Conservation (phyloP, 345 rosid species). For the Geranium brycei region DNA sequence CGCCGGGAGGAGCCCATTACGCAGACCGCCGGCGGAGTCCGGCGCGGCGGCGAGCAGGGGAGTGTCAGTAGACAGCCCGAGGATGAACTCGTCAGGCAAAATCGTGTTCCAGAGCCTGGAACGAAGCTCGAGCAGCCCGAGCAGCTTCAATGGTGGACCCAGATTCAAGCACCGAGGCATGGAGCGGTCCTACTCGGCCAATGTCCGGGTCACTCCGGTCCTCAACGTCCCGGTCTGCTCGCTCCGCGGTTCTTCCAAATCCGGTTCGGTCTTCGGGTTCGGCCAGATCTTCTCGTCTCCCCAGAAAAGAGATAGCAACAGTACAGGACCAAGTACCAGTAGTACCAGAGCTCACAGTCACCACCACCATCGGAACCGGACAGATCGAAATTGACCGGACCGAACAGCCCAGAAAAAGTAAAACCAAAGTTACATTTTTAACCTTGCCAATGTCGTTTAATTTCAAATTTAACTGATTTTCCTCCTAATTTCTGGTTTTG, state of each 20-base stretch:
- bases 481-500: too few species aligned
- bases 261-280: constrained; percentile 19
- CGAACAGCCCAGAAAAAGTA: too few species aligned
- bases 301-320: constrained; percentile 17
- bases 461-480: too few species aligned
- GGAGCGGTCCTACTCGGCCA: constrained; percentile 87
- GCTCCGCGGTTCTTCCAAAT: not conserved
- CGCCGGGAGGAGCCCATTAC: constrained; percentile 20
- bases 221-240: constrained; percentile 66
- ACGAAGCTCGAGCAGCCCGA: constrained; percentile 95
- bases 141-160: constrained; percentile 61
- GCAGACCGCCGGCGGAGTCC: constrained; percentile 23
- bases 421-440: too few species aligned
- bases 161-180: constrained; percentile 64
- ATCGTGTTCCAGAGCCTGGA: constrained; percentile 80
- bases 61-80: constrained; percentile 78
- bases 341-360: not conserved
- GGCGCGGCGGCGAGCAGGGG: constrained; percentile 39
- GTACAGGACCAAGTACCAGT: too few species aligned
- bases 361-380: not conserved
- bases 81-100: constrained; percentile 88
- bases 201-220: constrained; percentile 32
- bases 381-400: not conserved
- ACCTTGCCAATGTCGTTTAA: too few species aligned
- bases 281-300: constrained; percentile 43